Percentiles rank a stretch among this genome's conserved stretches.
These are phyloP conservation scores for Strobilomyces confusus DNA, from an alignment of 768 basidiomycete species.

Conservation along the genomic window DNA sequence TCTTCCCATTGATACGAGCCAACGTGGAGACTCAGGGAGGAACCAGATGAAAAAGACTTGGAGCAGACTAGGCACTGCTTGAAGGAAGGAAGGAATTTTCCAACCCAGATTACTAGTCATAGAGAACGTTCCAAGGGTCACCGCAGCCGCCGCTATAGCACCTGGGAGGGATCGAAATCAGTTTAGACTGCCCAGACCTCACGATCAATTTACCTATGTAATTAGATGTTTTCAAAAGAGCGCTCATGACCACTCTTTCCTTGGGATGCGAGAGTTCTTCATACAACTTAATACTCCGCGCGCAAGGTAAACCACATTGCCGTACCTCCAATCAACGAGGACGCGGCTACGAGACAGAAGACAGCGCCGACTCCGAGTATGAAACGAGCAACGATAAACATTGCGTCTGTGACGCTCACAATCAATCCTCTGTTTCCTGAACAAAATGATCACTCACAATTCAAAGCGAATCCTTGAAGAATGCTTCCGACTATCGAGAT, in stretches of 20 bases:
- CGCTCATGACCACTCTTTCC: conserved; percentile 2
- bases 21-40: conserved; percentile 62
- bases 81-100: conserved; percentile 59
- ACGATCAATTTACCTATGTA: background rate
- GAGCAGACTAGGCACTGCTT: conserved; percentile 48
- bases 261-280: conserved; percentile 17
- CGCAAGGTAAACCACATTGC: background rate
- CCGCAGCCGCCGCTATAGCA: conserved; percentile 39
- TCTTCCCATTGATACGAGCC: conserved; percentile 33
- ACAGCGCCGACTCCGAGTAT: conserved; percentile 12
- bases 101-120: conserved; percentile 60
- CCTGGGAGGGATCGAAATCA: conserved; percentile 7
- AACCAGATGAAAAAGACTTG: conserved; percentile 55
- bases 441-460: background rate
- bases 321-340: conserved; percentile 20
- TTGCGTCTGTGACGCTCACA: background rate
- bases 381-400: conserved; percentile 14
- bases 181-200: background rate
- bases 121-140: conserved; percentile 60
- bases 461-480: background rate
- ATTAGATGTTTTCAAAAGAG: background rate
- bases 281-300: background rate
- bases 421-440: background rate
- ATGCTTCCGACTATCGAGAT: background rate
- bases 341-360: conserved; percentile 15